phyloP scores from a whole-genome alignment of 257 asterid species.

The Ehretia macrophylla region DNA sequence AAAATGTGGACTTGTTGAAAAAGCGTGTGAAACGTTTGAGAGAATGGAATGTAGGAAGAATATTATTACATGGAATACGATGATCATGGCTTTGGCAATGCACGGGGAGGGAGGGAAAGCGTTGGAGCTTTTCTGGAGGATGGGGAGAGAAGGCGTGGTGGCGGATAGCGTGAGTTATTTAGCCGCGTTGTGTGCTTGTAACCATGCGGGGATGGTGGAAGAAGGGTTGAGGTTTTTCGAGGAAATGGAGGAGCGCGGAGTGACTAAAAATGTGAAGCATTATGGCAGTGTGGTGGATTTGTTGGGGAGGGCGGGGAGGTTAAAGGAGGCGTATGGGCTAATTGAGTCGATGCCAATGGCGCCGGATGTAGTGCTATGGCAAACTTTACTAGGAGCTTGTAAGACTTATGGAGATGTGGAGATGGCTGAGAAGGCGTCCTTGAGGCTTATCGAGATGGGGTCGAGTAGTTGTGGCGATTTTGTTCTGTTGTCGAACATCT shows the following conservation, averaged over 20 bases:
- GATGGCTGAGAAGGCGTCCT: conserved; percentile 88
- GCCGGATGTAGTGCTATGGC: conserved; percentile 87
- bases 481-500: conserved; percentile 75
- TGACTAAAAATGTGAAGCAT: conserved; percentile 67
- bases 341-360: conserved; percentile 52
- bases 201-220: conserved; percentile 92
- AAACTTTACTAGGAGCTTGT: conserved; percentile 74
- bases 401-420: conserved; percentile 65
- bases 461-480: conserved; percentile 77
- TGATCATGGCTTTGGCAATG: conserved; percentile 88
- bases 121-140: conserved; percentile 40
- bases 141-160: conserved; percentile 26
- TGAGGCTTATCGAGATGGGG: conserved; percentile 81
- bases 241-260: conserved; percentile 46
- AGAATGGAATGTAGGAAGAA: conserved; percentile 47
- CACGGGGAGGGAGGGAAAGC: conserved; percentile 79
- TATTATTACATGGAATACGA: conserved; percentile 80
- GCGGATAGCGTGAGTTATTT: conserved; percentile 68
- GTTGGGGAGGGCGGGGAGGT: conserved; percentile 78
- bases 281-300: conserved; percentile 86
- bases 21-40: conserved; percentile 52
- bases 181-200: conserved; percentile 80
- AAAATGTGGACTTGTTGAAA: conserved; percentile 74
- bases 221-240: conserved; percentile 67
- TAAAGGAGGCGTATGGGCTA: conserved; percentile 58